phyloP scores from a whole-genome alignment of 345 rosid genomes.

The Citrus glauca region DNA sequence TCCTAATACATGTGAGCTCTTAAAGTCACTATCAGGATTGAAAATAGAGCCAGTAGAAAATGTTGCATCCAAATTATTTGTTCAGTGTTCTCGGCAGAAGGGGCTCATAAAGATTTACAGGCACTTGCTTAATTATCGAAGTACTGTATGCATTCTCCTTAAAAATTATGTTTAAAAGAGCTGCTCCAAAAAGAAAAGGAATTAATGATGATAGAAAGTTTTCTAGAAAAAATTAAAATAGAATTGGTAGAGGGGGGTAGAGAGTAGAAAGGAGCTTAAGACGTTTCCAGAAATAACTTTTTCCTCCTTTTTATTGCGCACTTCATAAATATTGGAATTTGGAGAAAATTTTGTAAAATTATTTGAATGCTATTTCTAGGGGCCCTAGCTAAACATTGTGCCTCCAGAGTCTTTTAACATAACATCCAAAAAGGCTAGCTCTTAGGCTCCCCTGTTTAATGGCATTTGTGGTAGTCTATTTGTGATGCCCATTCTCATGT shows the following conservation, averaged over 20 bases:
- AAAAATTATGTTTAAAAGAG: slow-evolving; percentile 1
- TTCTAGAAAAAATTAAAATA: background rate
- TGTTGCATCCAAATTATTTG: slow-evolving; percentile 86
- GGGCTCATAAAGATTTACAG: slow-evolving; percentile 90
- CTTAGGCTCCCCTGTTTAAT: background rate
- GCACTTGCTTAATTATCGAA: slow-evolving; percentile 89
- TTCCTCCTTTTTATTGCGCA: background rate
- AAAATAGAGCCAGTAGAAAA: slow-evolving; percentile 92
- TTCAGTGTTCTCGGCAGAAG: slow-evolving; percentile 94
- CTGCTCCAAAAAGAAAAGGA: background rate
- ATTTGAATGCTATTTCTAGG: background rate
- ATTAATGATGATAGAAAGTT: background rate
- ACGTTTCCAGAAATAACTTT: background rate
- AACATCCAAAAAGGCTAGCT: background rate
- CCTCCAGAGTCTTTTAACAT: background rate
- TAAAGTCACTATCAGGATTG: slow-evolving; percentile 80
- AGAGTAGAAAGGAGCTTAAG: background rate
- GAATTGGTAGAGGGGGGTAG: background rate
- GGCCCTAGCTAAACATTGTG: background rate
- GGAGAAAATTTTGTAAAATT: background rate
- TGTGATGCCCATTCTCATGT: background rate
- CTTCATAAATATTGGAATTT: background rate
- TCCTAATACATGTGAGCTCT: slow-evolving; percentile 73
- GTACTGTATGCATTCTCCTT: slow-evolving; percentile 39
- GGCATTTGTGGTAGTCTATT: background rate